Evolutionary conservation across 345 rosid species (phyloP).

Genomic region (Boechera stricta): DNA sequence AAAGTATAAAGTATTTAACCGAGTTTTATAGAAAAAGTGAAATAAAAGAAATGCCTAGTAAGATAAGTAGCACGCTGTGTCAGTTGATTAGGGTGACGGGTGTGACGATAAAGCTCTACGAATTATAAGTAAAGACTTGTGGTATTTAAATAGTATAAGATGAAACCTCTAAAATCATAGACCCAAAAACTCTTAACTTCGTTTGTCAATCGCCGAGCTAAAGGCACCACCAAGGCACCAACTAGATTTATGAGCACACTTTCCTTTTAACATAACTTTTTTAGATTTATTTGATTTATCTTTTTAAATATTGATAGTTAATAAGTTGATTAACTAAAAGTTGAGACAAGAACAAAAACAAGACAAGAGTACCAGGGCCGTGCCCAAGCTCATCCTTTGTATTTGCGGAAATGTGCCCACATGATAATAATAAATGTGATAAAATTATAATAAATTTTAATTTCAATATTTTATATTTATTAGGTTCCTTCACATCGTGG

Average conservation of each 20-base stretch:
- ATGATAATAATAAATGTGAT: constrained; percentile 37
- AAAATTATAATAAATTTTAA: neutral
- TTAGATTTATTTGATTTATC: neutral
- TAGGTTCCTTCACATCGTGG: constrained; percentile 45
- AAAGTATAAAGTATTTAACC: too few relatives aligned
- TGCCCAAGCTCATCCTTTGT: constrained; percentile 39
- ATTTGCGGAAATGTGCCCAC: constrained; percentile 40
- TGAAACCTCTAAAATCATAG: neutral
- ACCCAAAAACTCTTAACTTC: neutral
- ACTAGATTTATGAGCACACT: constrained; percentile 25
- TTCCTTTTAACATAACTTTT: neutral
- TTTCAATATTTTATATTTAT: constrained; percentile 13
- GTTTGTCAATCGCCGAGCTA: constrained; percentile 15
- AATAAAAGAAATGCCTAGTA: too few relatives aligned
- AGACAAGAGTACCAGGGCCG: constrained; percentile 40
- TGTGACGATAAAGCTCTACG: neutral
- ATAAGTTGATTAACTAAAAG: constrained; percentile 32
- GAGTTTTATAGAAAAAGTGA: too few relatives aligned
- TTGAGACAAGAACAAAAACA: constrained; percentile 43
- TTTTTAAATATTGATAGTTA: neutral
- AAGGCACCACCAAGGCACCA: constrained; percentile 8
- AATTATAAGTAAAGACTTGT: neutral
- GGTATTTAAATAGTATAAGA: neutral
- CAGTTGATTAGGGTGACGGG: too few relatives aligned
- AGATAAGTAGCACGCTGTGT: too few relatives aligned